Base-by-base conservation (phyloP, 139 green algal species). In the Micractinium sp. region DNA sequence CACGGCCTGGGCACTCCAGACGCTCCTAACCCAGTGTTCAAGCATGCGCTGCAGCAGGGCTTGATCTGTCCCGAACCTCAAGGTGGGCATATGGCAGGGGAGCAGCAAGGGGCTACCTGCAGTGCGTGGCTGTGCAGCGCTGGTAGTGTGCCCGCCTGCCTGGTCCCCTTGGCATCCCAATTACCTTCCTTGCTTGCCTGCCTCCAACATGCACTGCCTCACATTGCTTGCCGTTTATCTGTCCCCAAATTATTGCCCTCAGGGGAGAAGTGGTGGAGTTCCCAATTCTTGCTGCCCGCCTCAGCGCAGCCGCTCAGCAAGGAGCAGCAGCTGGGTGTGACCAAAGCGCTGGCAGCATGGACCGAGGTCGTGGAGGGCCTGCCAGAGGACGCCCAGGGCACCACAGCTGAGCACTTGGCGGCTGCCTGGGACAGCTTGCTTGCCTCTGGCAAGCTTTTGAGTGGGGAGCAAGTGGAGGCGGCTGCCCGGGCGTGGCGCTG, bases 231-330 rank as follows among this genome's bases (percentile, higher is more conserved):
- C 1, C 18, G 67, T 77, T 25, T 33, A 25, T 19, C 71, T 38
- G 29, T 77, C 29, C 31, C 5, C 3, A 19, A 16, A 38, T 5
- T 18, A 75, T 33, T 75, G 0, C 36, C 0, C 31, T 78, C 86
- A 89, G 86, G 14, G 14, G 60, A 82, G 78, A 35, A 56, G 22
- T 90, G 87, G 87, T 87, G 80, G 87, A 35, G 39, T n/a, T 77
- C 67, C 22, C 87, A 87, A 67, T 90, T 85, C 77, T 47, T 87
- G 66, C 41, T 87, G 80, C 80, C 63, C 2, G 87, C 67, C 5
- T 22, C 60, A 29, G 39, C 14, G 29, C 23, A 61, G n/a, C 39
- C 67, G 15, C 80, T 90, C 3, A 39, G 25, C 67, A 61, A 31
- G 29, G 80, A 79, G 25, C 66, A 87, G 36, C 56, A 60, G 66